Evolutionary conservation across 768 basidiomycete genomes (phyloP).

Genomic region (Auriculariales sp.): DNA sequence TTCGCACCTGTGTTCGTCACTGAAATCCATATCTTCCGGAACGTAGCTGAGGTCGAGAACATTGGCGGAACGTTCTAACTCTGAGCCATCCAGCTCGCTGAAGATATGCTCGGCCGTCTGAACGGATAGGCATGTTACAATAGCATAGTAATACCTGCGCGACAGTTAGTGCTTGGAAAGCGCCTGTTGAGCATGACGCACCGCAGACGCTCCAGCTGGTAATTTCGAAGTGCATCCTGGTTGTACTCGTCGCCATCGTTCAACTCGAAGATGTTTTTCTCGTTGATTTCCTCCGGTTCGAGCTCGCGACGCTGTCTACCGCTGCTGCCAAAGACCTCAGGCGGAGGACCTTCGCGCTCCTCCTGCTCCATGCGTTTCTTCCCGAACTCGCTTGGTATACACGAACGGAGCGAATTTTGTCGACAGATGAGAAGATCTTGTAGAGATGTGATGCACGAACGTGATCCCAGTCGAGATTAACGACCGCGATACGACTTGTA

Average conservation of each 20-base stretch:
- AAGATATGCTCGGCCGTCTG: conserved; percentile 69
- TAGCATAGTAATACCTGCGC: conserved; percentile 84
- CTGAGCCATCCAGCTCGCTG: conserved; percentile 81
- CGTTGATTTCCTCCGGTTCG: conserved; percentile 45
- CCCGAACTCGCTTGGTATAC: conserved; percentile 90
- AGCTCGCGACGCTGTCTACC: conserved; percentile 20
- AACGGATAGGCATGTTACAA: conserved; percentile 74
- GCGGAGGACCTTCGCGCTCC: conserved; percentile 81
- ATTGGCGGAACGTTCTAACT: conserved; percentile 93
- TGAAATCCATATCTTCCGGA: conserved; percentile 78
- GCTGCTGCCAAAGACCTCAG: conserved; percentile 55
- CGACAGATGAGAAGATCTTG: conserved; percentile 85
- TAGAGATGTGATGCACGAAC: conserved; percentile 79
- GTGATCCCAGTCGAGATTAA: conserved; percentile 98
- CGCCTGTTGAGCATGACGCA: conserved; percentile 21
- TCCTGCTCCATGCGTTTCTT: conserved; percentile 74
- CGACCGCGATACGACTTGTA: conserved; percentile 70
- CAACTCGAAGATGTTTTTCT: conserved; percentile 47
- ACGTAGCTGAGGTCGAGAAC: conserved; percentile 91
- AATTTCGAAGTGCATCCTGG: conserved; percentile 73
- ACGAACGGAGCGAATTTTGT: conserved; percentile 59
- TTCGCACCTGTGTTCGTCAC: conserved; percentile 53
- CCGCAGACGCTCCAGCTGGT: conserved; percentile 88
- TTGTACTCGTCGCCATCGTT: conserved; percentile 70
- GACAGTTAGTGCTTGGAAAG: conserved; percentile 1